phyloP scores from a whole-genome alignment of 345 rosid genomes.

The Arabidopsis thaliana region DNA sequence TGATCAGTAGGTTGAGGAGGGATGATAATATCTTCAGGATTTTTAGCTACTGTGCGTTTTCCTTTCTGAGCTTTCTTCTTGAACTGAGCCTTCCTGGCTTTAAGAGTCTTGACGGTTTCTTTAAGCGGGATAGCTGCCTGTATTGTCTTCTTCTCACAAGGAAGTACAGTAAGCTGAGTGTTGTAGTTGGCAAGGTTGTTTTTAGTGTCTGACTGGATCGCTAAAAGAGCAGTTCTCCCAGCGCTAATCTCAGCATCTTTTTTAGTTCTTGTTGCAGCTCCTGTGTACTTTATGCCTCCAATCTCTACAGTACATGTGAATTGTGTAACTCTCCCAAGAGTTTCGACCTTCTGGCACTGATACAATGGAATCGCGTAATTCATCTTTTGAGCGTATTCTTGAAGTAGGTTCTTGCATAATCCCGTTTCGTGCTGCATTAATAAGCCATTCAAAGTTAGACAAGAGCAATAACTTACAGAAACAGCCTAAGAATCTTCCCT shows the following conservation, averaged over 20 bases:
- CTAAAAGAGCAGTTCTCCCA: constrained; percentile 88
- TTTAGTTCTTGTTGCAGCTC: constrained; percentile 74
- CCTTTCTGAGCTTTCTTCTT: constrained; percentile 57
- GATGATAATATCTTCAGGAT: constrained; percentile 22
- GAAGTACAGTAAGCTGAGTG: constrained; percentile 74
- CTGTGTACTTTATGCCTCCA: constrained; percentile 82
- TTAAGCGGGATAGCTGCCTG: constrained; percentile 47
- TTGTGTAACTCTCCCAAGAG: constrained; percentile 44
- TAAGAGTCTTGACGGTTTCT: constrained; percentile 52
- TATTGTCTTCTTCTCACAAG: constrained; percentile 62
- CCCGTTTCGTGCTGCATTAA: constrained; percentile 78
- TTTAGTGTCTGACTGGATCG: constrained; percentile 57
- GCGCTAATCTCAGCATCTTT: constrained; percentile 92
- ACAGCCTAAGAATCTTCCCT: neutral
- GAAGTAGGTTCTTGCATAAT: constrained; percentile 87
- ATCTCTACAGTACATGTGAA: constrained; percentile 78
- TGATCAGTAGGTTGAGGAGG: constrained; percentile 20
- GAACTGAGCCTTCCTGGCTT: constrained; percentile 63
- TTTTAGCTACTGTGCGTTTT: constrained; percentile 37
- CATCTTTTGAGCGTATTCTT: constrained; percentile 96
- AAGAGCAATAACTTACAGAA: neutral
- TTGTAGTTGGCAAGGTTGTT: constrained; percentile 38
- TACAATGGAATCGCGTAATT: constrained; percentile 82
- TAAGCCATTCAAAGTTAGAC: constrained; percentile 31
- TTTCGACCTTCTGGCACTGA: constrained; percentile 58